Percentiles rank a stretch among this genome's conserved stretches.
Evolutionary conservation across 2,329 filamentous ascomycete species (phyloP).

Genomic region (Proliferodiscus dingleyae): DNA sequence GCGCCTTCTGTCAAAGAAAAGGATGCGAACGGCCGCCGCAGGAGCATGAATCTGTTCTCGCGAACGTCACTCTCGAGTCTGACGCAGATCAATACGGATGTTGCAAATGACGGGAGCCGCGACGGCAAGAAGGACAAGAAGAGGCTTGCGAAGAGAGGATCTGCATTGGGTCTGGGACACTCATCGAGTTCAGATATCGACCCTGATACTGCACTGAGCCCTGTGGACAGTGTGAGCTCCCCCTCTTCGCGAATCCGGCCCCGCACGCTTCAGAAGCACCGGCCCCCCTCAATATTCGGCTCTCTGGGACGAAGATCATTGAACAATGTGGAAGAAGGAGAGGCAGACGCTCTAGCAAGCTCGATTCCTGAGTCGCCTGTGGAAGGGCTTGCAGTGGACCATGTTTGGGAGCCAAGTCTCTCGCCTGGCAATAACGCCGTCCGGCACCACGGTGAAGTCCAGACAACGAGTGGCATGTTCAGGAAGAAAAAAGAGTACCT

Average conservation of each 20-base stretch:
- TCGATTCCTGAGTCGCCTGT: constrained; percentile 24
- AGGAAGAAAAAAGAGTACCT: constrained; percentile 69
- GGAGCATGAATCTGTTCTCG: constrained; percentile 29
- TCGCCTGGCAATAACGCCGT: constrained; percentile 38
- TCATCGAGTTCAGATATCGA: constrained; percentile 15
- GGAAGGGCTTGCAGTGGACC: constrained; percentile 11
- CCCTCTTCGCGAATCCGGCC: constrained; percentile 25
- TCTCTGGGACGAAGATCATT: constrained; percentile 30
- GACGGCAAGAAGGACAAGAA: constrained; percentile 26
- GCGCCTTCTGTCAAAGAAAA: constrained; percentile 21
- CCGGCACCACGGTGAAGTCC: constrained; percentile 63
- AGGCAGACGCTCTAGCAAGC: constrained; percentile 17
- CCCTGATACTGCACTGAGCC: constrained; percentile 21
- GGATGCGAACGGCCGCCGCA: constrained; percentile 20
- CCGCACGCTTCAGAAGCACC: constrained; percentile 27
- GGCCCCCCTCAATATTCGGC: constrained; percentile 31
- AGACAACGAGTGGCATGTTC: constrained; percentile 65
- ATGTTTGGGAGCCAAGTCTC: constrained; percentile 8
- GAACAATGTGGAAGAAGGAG: constrained; percentile 24
- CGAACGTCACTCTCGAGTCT: constrained; percentile 20
- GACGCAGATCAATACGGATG: constrained; percentile 26
- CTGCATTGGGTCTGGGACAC: constrained; percentile 25
- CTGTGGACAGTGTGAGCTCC: constrained; percentile 15
- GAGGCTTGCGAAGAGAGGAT: constrained; percentile 25
- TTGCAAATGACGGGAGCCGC: constrained; percentile 8